A percentile compares a stretch with the other conserved stretches of the same genome.
phyloP scores from a whole-genome alignment of 306 rosid genomes.

The Cicer pinnatifidum region DNA sequence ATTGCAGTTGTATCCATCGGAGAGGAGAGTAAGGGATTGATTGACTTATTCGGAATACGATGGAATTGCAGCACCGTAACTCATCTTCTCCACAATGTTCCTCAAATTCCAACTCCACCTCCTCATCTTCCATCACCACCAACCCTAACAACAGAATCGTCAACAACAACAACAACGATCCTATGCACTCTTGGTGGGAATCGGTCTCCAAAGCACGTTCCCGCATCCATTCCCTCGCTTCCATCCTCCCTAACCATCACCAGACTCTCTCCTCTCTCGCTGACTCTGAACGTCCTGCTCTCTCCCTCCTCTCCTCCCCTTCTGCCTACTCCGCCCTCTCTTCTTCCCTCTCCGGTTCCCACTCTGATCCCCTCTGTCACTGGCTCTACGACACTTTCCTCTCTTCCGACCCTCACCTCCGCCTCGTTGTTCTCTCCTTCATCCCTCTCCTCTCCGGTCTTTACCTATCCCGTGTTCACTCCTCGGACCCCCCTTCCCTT shows the following conservation, averaged over 20 bases:
- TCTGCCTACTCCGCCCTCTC: constrained; percentile 66
- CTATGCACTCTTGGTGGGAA: constrained; percentile 98
- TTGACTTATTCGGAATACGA: too few relatives aligned
- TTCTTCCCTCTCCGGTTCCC: constrained; percentile 71
- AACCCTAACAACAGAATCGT: neutral
- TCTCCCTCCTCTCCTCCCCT: constrained; percentile 85
- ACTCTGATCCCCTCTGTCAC: constrained; percentile 89
- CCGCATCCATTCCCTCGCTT: constrained; percentile 80
- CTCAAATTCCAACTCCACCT: constrained; percentile 11
- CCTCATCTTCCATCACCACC: constrained; percentile 35
- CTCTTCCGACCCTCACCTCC: constrained; percentile 83
- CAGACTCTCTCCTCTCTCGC: constrained; percentile 69
- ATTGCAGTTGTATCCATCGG: too few relatives aligned
- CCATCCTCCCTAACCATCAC: constrained; percentile 54
- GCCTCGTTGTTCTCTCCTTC: constrained; percentile 86
- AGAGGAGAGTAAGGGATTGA: too few relatives aligned
- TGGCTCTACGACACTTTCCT: constrained; percentile 98
- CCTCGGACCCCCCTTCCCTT: constrained; percentile 70
- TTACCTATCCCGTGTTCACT: constrained; percentile 81
- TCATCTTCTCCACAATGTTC: constrained; percentile 46
- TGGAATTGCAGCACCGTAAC: constrained; percentile 55
- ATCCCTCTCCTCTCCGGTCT: constrained; percentile 80
- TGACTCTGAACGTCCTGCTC: constrained; percentile 96
- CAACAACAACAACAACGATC: constrained; percentile 48
- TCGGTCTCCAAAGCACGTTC: constrained; percentile 90